Evolutionary conservation across 139 green algal species (phyloP).

Genomic region (Chlorella sp.): DNA sequence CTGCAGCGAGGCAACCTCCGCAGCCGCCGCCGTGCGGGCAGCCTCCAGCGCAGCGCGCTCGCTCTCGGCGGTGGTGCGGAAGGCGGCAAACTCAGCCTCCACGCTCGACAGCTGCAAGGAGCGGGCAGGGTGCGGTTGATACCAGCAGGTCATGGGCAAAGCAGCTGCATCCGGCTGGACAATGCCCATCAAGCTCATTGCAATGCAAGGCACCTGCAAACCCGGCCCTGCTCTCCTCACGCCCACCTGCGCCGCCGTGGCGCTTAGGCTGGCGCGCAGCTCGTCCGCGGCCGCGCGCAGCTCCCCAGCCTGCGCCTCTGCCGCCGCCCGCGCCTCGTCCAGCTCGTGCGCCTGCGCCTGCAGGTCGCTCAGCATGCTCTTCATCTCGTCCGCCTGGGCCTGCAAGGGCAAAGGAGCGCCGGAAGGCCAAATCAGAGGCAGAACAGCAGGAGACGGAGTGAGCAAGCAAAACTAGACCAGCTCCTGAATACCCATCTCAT

Average conservation of each 20-base stretch:
- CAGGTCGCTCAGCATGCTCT: neutral
- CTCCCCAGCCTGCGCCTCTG: neutral
- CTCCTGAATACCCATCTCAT: no score
- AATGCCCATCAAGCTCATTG: neutral
- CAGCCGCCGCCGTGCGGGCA: neutral
- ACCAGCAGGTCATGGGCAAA: no score
- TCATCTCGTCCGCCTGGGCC: neutral
- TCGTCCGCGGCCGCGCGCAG: constrained; percentile 5
- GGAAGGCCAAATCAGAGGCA: no score
- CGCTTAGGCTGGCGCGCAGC: constrained; percentile 15
- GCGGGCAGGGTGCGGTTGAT: neutral
- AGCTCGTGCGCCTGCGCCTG: constrained; percentile 8
- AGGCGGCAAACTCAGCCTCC: constrained; percentile 17
- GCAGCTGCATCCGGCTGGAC: neutral
- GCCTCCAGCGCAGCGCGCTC: neutral
- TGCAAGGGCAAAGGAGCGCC: no score
- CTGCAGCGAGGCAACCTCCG: neutral
- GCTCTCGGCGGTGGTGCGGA: neutral
- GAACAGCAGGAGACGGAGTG: no score
- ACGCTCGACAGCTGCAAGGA: neutral
- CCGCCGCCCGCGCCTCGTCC: no score
- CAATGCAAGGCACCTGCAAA: neutral
- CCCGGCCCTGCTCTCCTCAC: neutral
- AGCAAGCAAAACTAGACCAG: no score
- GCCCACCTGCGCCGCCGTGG: constrained; percentile 4